Conservation (phyloP, 139 green algal genomes). For the Coccomyxa sp. region DNA sequence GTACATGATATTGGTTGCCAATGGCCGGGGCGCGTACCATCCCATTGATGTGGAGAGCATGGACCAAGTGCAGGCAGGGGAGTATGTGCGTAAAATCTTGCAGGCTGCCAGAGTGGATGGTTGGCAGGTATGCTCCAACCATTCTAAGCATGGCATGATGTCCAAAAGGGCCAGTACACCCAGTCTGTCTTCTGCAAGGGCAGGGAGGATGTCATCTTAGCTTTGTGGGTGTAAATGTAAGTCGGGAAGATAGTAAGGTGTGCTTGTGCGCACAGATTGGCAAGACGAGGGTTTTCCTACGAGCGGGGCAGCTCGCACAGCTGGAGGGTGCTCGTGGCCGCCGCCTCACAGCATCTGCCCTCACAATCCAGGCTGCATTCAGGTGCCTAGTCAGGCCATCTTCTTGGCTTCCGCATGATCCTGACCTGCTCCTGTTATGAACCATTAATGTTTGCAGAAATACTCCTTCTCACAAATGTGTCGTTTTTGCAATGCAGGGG, state of each 20-base stretch:
- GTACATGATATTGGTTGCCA: constrained; percentile 29
- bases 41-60: constrained; percentile 12
- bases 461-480: not conserved
- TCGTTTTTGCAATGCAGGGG: not conserved
- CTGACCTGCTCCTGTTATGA: not conserved
- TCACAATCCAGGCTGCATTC: constrained; percentile 42
- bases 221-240: no score
- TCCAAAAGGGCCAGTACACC: no score
- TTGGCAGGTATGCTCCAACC: constrained; percentile 44
- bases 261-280: constrained; percentile 53
- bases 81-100: constrained; percentile 7
- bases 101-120: constrained; percentile 24
- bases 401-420: not conserved
- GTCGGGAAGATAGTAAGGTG: not conserved
- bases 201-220: no score
- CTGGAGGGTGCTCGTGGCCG: constrained; percentile 44
- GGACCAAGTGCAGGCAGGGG: not conserved
- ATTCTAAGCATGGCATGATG: no score
- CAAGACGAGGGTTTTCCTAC: constrained; percentile 73
- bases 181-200: no score
- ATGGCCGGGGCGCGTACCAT: constrained; percentile 10
- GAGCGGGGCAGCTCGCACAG: constrained; percentile 48
- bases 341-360: constrained; percentile 24
- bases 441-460: not conserved
- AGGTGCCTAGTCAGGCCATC: not conserved